phyloP scores from a whole-genome alignment of 148 eudicot genomes.

The Rhododendron kiyosumense region DNA sequence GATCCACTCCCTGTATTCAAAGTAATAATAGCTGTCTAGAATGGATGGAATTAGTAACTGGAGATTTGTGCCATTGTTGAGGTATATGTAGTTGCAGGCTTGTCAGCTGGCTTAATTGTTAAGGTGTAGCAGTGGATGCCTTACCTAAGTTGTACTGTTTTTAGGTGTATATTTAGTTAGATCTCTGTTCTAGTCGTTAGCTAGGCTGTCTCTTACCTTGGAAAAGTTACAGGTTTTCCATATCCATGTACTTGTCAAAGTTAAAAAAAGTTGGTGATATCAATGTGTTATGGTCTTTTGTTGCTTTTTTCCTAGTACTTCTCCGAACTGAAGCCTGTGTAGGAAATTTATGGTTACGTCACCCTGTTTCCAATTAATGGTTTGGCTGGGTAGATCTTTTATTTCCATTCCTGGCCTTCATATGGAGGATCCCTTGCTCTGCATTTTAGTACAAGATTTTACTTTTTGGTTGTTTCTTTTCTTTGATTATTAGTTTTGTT shows the following conservation, averaged over 20 bases:
- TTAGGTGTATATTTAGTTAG: background rate
- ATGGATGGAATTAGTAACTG: constrained; percentile 3
- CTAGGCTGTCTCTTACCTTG: background rate
- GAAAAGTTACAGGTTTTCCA: background rate
- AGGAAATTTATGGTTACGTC: background rate
- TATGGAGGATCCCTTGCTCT: background rate
- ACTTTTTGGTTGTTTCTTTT: background rate
- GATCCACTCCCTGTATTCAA: background rate
- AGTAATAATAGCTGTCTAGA: background rate
- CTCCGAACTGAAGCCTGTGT: background rate
- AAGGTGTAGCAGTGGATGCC: background rate
- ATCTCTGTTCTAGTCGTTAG: background rate
- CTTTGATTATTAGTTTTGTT: background rate
- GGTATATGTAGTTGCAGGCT: background rate
- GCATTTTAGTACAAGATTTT: background rate
- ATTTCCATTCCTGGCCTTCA: background rate
- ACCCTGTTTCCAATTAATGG: background rate
- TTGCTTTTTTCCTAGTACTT: background rate
- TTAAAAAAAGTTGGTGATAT: background rate
- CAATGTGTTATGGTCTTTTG: background rate
- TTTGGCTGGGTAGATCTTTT: background rate
- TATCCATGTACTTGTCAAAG: background rate
- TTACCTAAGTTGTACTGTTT: background rate
- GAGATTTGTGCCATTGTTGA: background rate
- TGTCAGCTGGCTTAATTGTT: background rate